Percentiles rank a stretch among this genome's conserved stretches.
phyloP scores from a whole-genome alignment of 2,329 filamentous ascomycete species.

The Sporothrix euskadiensis region DNA sequence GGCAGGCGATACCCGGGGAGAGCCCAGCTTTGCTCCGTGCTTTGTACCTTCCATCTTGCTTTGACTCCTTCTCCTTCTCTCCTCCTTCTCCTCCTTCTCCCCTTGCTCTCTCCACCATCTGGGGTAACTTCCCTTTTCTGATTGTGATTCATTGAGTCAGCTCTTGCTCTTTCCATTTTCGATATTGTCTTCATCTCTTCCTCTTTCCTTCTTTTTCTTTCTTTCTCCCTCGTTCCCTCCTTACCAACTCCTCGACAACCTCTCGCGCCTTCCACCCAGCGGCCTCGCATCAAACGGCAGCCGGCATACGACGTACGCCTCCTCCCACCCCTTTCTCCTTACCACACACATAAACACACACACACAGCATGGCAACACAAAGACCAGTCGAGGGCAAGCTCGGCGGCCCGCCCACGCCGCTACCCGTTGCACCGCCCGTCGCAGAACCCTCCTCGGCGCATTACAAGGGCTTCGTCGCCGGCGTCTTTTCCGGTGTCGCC shows the following conservation, averaged over 20 bases:
- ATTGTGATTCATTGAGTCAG: background rate
- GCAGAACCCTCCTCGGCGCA: conserved; percentile 49
- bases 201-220: background rate
- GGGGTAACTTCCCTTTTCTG: conserved; percentile 10
- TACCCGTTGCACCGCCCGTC: conserved; percentile 1
- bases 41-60: background rate
- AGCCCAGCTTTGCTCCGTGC: conserved; percentile 7
- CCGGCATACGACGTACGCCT: background rate
- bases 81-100: background rate
- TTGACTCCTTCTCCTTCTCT: background rate
- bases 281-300: background rate
- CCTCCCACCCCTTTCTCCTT: background rate
- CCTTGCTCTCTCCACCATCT: background rate
- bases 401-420: background rate
- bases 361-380: conserved; percentile 25
- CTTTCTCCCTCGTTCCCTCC: background rate
- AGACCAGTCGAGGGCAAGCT: conserved; percentile 7
- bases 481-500: conserved; percentile 91
- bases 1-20: conserved; percentile 16
- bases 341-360: background rate
- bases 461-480: conserved; percentile 96
- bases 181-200: background rate
- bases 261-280: background rate
- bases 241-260: background rate
- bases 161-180: conserved; percentile 2